Evolutionary conservation across 2,329 filamentous ascomycete species (phyloP), one percentile per base, ranked within the genome.

Genomic region (Byssoonygena ceratinophila): DNA sequence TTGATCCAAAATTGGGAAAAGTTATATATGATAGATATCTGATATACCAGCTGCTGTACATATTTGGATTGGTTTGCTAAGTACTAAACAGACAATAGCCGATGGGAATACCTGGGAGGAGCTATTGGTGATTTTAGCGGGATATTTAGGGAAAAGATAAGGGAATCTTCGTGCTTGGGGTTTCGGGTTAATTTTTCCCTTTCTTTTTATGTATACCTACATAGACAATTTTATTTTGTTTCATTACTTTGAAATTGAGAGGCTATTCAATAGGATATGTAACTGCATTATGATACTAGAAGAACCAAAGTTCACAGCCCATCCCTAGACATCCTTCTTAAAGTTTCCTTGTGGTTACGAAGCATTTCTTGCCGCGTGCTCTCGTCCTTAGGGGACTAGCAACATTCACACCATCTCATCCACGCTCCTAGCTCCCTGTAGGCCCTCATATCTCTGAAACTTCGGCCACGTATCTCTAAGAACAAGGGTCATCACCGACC

Each of bases 401-500:
- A 40, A 22, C 3, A 16, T n/a, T 41, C 22, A 49, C 9, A 14
- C 46, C 9, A 3, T 1, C n/a, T 20, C 27, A 5, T 20, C 18
- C 14, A 11, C n/a, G n/a, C 23, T 49, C 7, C 11, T n/a, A 20
- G 36, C 22, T 1, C n/a, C 22, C 8, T 20, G 16, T 25, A 5
- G 46, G 7, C 44, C 46, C 20, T 50, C 39, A 25, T 46, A 34
- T 25, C 56, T 51, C 32, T 78, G 71, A 58, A 76, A 81, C 60
- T 77, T 79, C 27, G 76, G 74, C 80, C 80, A 83, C 0, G 80
- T 83, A 61, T 82, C 82, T 7, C 78, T 80, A 50, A 82, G 64
- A 1, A 83, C 79, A 2, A 83, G 68, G 53, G 82, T 78, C 64
- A 79, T 81, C 66, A 83, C 75, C 54, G 72, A 74, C 3, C 62